Base-by-base conservation (phyloP, 2,329 filamentous ascomycete species). In the Bipolaris oryzae region DNA sequence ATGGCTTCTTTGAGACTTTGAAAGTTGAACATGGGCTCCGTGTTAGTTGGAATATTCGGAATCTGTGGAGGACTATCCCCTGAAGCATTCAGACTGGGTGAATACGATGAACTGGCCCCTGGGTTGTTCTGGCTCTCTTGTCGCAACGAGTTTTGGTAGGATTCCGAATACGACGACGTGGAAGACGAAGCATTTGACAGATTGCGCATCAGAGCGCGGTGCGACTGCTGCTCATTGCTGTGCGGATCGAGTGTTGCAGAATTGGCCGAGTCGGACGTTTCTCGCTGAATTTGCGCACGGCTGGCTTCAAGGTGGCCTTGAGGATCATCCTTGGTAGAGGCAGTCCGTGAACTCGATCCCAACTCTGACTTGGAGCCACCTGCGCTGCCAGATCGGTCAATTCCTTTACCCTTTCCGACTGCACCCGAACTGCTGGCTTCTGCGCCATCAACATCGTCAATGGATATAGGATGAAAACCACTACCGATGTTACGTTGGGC, bases 1-100 rank as follows among this genome's bases (percentile, higher is more conserved):
- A 97, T 90, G 74, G 96, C 91, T 60, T 91, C 90, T 1, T 91
- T 90, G 20, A 98, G 79, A 65, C 92, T 96, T 53, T 87, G 84
- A 72, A 97, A 97, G 74, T 96, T 97, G 77, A 96, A 95, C 85
- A 96, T 87, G 3, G 92, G 86, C 71, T 97, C 93, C 0, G 83
- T 79, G 43, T 82, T 82, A 4, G 80, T 83, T 6, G 77, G 78
- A 62, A 78, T 77, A 4, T 80, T 83, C 5, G 77, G 78, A 62
- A 78, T 77, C 10, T 67, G 67, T 41, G 70, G 58, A 10, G 71
- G 65, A 7, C 68, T 71, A 38, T 73, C 72, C 31, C 82, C 83
- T 60, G 85, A 88, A 1, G 80, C 81, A 44, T 80, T 83, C 0
- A 85, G 82, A 41, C 72, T 74, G 41, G 83, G 79, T 38, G 81